These are phyloP conservation scores for Phaeosphaeriaceae sp. DNA, from an alignment of 2,329 filamentous ascomycete genomes.

Conservation along the genomic window DNA sequence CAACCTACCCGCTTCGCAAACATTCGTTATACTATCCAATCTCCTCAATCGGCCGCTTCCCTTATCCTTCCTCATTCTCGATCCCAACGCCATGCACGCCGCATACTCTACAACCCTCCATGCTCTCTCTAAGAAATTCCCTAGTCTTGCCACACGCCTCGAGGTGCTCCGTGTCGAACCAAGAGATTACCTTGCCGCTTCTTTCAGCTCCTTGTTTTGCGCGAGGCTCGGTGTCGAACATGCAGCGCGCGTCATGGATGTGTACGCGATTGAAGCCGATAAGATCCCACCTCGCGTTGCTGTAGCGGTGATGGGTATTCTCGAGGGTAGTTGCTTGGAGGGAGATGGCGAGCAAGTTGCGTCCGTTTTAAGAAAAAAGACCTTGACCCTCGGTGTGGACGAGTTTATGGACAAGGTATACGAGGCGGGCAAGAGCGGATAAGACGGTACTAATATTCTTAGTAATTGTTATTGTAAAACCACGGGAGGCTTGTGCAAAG, in stretches of 20 bases:
- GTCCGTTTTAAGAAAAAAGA: slow-evolving; percentile 18
- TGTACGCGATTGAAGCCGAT: slow-evolving; percentile 84
- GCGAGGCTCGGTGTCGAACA: slow-evolving; percentile 71
- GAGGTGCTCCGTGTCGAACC: slow-evolving; percentile 52
- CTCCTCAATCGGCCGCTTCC: slow-evolving; percentile 77
- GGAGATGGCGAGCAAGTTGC: slow-evolving; percentile 44
- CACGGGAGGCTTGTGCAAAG: not conserved
- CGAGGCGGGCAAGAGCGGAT: slow-evolving; percentile 41
- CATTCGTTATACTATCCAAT: slow-evolving; percentile 77
- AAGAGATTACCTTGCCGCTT: slow-evolving; percentile 61
- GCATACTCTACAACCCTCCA: slow-evolving; percentile 73
- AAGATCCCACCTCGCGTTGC: slow-evolving; percentile 72
- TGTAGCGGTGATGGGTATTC: slow-evolving; percentile 66
- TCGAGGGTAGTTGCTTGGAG: slow-evolving; percentile 54
- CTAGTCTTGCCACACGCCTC: slow-evolving; percentile 67
- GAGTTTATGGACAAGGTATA: slow-evolving; percentile 44
- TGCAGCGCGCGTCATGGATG: slow-evolving; percentile 77
- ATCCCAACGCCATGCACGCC: slow-evolving; percentile 70
- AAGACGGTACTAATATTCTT: not conserved
- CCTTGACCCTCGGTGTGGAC: slow-evolving; percentile 28
- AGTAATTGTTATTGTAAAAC: not conserved
- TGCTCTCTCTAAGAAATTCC: slow-evolving; percentile 69
- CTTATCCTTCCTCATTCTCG: slow-evolving; percentile 75
- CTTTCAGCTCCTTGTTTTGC: slow-evolving; percentile 69
- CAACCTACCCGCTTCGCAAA: slow-evolving; percentile 68